Evolutionary conservation across 805 yeast genomes (phyloP).

Genomic region (Kluyveromyces aestuarii): DNA sequence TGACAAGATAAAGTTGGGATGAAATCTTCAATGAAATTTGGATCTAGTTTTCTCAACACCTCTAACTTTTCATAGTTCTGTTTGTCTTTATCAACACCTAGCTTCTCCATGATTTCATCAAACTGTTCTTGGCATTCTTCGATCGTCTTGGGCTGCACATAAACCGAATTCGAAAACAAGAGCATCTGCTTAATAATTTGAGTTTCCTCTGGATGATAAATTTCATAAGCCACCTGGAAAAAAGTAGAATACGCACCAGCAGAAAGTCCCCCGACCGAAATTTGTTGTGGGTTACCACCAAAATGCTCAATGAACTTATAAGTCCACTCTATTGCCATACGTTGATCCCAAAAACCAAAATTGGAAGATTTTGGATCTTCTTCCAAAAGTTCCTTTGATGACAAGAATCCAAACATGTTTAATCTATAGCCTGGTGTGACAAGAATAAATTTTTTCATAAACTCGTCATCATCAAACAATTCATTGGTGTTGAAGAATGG

Average conservation of each 20-base stretch:
- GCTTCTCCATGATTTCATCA: constrained; percentile 26
- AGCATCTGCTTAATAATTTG: constrained; percentile 33
- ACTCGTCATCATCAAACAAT: constrained; percentile 19
- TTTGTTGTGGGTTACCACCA: constrained; percentile 37
- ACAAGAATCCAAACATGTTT: constrained; percentile 31
- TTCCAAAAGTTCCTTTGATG: constrained; percentile 31
- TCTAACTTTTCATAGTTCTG: constrained; percentile 15
- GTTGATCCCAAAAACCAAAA: constrained; percentile 40
- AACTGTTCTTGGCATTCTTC: constrained; percentile 30
- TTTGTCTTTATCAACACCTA: constrained; percentile 12
- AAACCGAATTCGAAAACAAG: constrained; percentile 32
- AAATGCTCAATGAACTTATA: constrained; percentile 33
- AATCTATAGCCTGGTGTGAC: constrained; percentile 35
- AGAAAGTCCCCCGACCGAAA: constrained; percentile 38
- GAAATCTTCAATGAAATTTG: constrained; percentile 15
- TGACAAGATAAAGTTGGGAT: constrained; percentile 21
- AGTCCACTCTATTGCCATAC: constrained; percentile 39
- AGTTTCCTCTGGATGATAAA: constrained; percentile 31
- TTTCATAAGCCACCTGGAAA: constrained; percentile 35
- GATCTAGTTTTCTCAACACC: constrained; percentile 14
- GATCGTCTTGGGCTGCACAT: constrained; percentile 32
- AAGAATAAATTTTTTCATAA: constrained; percentile 28
- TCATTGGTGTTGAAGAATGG: constrained; percentile 19
- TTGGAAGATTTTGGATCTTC: constrained; percentile 28
- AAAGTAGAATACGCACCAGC: constrained; percentile 39